Conservation (phyloP, 495 filamentous ascomycete genomes). For the Penicillium pulvis region DNA sequence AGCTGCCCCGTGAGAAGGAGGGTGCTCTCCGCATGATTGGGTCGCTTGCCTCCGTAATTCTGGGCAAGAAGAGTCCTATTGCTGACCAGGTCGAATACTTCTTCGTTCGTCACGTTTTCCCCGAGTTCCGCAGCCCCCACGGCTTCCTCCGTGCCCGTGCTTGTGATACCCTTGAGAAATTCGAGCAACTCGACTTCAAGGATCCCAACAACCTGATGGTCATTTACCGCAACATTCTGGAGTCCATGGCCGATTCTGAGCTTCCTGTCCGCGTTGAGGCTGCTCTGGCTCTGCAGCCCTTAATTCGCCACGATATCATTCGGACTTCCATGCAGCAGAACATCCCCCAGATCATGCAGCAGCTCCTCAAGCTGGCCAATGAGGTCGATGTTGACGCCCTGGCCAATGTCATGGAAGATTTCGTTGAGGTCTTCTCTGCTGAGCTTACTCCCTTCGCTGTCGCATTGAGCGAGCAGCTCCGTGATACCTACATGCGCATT, state of each 20-base stretch:
- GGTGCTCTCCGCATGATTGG: constrained; percentile 97
- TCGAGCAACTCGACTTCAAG: constrained; percentile 94
- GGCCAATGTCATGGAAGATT: constrained; percentile 99
- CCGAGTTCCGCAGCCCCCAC: constrained; percentile 90
- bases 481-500: constrained; percentile 94
- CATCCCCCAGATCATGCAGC: constrained; percentile 99
- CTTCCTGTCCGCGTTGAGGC: constrained; percentile 94
- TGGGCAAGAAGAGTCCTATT: constrained; percentile 97
- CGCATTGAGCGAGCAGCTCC: constrained; percentile 90
- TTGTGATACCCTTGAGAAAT: constrained; percentile 96
- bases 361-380: constrained; percentile 92
- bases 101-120: constrained; percentile 96
- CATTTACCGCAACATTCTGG: constrained; percentile 94
- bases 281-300: constrained; percentile 88
- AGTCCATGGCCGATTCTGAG: constrained; percentile 91
- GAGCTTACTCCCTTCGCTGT: constrained; percentile 99
- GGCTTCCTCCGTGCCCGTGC: constrained; percentile 94
- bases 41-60: constrained; percentile 86
- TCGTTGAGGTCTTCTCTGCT: constrained; percentile 94
- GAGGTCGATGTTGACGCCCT: constrained; percentile 93
- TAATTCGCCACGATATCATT: constrained; percentile 94
- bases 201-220: constrained; percentile 90
- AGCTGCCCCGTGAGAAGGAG: constrained; percentile 93
- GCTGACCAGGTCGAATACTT: constrained; percentile 99
- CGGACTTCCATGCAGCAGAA: constrained; percentile 93